Percentiles rank a stretch among this genome's conserved stretches.
Evolutionary conservation across 768 basidiomycete genomes (phyloP).

Genomic region (Tricholoma furcatifolium): DNA sequence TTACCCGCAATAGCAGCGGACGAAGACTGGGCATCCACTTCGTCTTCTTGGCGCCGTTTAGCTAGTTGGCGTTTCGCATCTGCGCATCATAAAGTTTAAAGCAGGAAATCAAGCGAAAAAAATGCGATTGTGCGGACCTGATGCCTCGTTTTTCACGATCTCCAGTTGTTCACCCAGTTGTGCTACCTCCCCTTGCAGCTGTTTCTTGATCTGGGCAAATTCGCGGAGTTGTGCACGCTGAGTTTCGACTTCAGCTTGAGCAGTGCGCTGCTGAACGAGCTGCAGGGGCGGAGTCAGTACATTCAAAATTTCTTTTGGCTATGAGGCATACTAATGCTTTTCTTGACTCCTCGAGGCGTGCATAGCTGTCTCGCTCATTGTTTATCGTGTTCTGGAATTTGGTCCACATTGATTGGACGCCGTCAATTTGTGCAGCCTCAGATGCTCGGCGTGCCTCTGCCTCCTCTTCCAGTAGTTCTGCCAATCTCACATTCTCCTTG

Average conservation of each 20-base stretch:
- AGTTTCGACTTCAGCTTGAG: constrained; percentile 64
- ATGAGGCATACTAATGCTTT: constrained; percentile 57
- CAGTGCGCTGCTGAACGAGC: constrained; percentile 65
- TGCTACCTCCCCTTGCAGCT: constrained; percentile 53
- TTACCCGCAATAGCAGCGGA: constrained; percentile 59
- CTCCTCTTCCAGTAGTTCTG: constrained; percentile 60
- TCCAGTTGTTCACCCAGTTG: constrained; percentile 59
- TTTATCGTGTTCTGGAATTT: constrained; percentile 61
- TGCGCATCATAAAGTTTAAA: constrained; percentile 23
- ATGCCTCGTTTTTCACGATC: constrained; percentile 54
- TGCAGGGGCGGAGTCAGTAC: constrained; percentile 21
- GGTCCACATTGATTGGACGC: constrained; percentile 64
- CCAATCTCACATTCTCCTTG: constrained; percentile 54
- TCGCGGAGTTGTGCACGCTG: constrained; percentile 65
- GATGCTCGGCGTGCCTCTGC: constrained; percentile 59
- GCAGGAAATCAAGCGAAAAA: neutral
- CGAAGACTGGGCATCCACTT: constrained; percentile 57
- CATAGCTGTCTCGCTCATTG: constrained; percentile 60
- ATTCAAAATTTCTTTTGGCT: neutral
- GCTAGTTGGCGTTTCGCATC: constrained; percentile 61
- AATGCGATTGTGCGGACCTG: constrained; percentile 39
- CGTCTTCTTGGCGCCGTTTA: constrained; percentile 59
- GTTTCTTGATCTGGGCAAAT: constrained; percentile 51
- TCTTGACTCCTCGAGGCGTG: constrained; percentile 65
- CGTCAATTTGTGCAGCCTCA: constrained; percentile 61